Evolutionary conservation across 2,329 filamentous ascomycete species (phyloP).

Genomic region (Plectosphaerella cucumerina): DNA sequence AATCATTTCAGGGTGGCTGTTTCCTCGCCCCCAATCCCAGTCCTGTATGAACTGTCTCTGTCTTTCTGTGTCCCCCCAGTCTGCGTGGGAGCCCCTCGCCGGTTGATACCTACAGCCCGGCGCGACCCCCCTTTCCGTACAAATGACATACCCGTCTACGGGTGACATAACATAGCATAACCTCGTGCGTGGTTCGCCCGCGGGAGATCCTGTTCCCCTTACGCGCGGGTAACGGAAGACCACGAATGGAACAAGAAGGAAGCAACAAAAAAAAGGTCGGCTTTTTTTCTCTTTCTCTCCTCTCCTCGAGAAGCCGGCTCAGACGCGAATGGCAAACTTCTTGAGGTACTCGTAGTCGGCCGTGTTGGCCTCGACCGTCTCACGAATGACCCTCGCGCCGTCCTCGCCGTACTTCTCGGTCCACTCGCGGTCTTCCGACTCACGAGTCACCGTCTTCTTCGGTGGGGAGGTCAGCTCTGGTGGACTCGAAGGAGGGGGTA

Average conservation of each 20-base stretch:
- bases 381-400: constrained; percentile 64
- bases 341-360: constrained; percentile 78
- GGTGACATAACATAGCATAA: too few relatives aligned
- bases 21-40: not conserved
- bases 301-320: constrained; percentile 5
- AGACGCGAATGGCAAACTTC: constrained; percentile 66
- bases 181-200: too few relatives aligned
- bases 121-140: too few relatives aligned
- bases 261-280: too few relatives aligned
- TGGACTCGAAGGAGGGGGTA: constrained; percentile 3
- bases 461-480: constrained; percentile 14
- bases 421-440: constrained; percentile 70
- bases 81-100: not conserved
- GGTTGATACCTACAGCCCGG: not conserved
- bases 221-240: not conserved
- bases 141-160: too few relatives aligned
- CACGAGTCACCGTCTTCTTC: constrained; percentile 59
- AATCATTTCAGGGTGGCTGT: not conserved
- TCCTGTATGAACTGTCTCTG: not conserved
- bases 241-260: not conserved
- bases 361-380: constrained; percentile 68
- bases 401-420: constrained; percentile 68
- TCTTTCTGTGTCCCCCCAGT: not conserved
- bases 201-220: not conserved
- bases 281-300: too few relatives aligned